Evolutionary conservation across 1,284 basidiomycete genomes (phyloP).

Genomic region (Naganishia sp.): DNA sequence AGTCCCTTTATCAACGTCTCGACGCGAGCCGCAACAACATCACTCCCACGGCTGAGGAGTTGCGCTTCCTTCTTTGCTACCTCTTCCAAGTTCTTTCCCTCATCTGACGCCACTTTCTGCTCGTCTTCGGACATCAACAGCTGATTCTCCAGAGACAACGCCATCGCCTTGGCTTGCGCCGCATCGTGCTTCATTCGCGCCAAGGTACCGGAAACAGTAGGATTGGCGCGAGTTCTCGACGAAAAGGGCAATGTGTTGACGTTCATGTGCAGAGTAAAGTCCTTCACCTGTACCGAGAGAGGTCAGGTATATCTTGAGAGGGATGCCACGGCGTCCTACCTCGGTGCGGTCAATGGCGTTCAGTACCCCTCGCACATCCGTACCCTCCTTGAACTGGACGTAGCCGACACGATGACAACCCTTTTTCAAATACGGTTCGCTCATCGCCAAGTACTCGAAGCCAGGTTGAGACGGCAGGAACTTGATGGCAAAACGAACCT

Average conservation of each 20-base stretch:
- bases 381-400: slow-evolving; percentile 79
- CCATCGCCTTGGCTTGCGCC: slow-evolving; percentile 68
- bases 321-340: background rate
- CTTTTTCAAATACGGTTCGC: slow-evolving; percentile 83
- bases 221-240: slow-evolving; percentile 73
- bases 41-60: slow-evolving; percentile 39
- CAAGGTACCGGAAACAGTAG: slow-evolving; percentile 74
- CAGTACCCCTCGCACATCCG: slow-evolving; percentile 73
- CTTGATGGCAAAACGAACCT: slow-evolving; percentile 33
- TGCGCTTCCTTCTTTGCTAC: slow-evolving; percentile 57
- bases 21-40: slow-evolving; percentile 46
- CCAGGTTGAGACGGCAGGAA: slow-evolving; percentile 52
- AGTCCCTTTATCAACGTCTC: slow-evolving; percentile 33
- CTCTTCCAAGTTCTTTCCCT: slow-evolving; percentile 65
- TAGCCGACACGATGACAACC: slow-evolving; percentile 90
- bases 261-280: slow-evolving; percentile 85
- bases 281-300: slow-evolving; percentile 68
- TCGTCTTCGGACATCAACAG: slow-evolving; percentile 56
- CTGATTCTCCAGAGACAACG: slow-evolving; percentile 68
- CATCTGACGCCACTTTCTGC: slow-evolving; percentile 54
- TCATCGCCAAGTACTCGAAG: slow-evolving; percentile 73
- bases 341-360: slow-evolving; percentile 52
- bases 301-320: background rate
- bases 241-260: slow-evolving; percentile 77
- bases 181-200: slow-evolving; percentile 77